These are phyloP conservation scores for Thraustochytrium sp. DNA, from an alignment of 352 stramenopile genomes.

Conservation along the genomic window DNA sequence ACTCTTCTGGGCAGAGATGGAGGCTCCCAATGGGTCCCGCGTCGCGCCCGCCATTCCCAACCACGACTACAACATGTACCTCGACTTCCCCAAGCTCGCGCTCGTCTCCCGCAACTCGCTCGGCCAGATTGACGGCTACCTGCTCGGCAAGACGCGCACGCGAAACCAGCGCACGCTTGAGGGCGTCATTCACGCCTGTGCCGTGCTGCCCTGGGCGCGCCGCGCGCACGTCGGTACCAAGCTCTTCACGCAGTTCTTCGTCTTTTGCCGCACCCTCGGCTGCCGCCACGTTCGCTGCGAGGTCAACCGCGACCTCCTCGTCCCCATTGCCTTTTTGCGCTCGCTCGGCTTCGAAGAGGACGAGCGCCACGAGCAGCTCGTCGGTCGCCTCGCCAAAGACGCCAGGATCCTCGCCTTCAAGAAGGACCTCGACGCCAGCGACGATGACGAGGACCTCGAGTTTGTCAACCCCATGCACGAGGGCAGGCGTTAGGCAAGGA, in stretches of 20 bases:
- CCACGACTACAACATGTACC: background rate
- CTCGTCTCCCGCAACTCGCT: conserved; percentile 12
- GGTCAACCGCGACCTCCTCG: background rate
- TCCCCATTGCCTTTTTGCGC: background rate
- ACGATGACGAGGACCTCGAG: conserved; percentile 12
- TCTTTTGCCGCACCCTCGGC: background rate
- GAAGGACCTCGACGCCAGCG: background rate
- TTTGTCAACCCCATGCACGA: conserved; percentile 1
- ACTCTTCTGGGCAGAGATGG: background rate
- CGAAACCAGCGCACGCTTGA: background rate
- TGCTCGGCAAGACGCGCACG: background rate
- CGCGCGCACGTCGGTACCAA: background rate
- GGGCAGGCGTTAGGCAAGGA: background rate
- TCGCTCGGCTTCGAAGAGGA: conserved; percentile 22
- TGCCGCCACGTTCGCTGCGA: conserved; percentile 22
- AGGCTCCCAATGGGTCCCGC: background rate
- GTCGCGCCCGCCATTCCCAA: background rate
- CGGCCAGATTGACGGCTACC: conserved; percentile 20
- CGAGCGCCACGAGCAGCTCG: background rate
- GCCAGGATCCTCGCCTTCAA: background rate
- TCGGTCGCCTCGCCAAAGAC: background rate
- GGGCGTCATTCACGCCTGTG: background rate
- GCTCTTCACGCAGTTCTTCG: conserved; percentile 21
- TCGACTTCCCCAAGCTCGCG: background rate
- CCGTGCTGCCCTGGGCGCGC: background rate